Base-by-base conservation (phyloP, 1,284 basidiomycete genomes). In the Malassezia yamatoensis region DNA sequence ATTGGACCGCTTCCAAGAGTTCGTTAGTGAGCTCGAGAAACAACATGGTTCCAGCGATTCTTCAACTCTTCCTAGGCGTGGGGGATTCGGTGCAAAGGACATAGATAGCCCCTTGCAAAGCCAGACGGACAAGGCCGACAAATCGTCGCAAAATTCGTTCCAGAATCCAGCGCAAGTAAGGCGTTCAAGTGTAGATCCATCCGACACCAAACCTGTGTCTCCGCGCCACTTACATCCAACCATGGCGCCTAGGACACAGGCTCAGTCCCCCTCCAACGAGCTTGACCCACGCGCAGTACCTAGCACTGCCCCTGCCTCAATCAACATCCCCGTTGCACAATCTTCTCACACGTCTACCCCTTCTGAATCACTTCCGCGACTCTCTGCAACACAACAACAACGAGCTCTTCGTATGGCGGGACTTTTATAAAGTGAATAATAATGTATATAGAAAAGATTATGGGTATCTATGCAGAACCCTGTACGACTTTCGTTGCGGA, bases 341-440 rank as follows among this genome's bases (percentile, higher is more conserved):
- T 29, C 24, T 29, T 3, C 3, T 29, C 24, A 29, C 24, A 7
- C 24, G 7, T 7, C 4, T 29, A 4, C 24, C 7, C 24, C 24
- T 29, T 29, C 24, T 4, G 24, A 29, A 29, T 29, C 24, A 29
- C 34, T 49, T 13, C 45, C 45, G 20, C 33, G 16, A 36, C 45
- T 47, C 10, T 47, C 45, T 11, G 2, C 10, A 5, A 37, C 18
- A 37, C 54, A 57, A 34, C 40, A 42, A n/a, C 43, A 57, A 32
- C 54, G 44, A 18, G 54, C 54, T 12, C 13, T 57, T 33, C 54
- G 49, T 29, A 57, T 57, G 54, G 54, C 54, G 6, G 54, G 54
- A n/a, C 11, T 57, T 21, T 37, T 12, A 47, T 47, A 47, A 18
- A 15, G 7, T 47, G 4, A 34, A 21, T 47, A 33, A 32, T 18